These are phyloP conservation scores for Solanum rostratum DNA, from an alignment of 257 asterid species.

Conservation along the genomic window DNA sequence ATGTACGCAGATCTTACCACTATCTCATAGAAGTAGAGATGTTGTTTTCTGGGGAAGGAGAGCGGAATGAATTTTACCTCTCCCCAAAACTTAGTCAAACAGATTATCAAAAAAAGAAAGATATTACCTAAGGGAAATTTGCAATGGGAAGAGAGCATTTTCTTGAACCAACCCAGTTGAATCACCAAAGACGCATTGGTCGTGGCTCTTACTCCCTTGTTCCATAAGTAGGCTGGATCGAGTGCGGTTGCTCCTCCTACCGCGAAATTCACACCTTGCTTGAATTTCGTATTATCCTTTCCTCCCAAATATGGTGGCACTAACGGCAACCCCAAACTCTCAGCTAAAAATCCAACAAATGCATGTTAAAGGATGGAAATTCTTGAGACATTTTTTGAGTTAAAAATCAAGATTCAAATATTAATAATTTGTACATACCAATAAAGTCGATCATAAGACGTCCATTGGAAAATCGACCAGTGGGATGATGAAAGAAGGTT, in stretches of 20 bases:
- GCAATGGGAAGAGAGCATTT: conserved; percentile 14
- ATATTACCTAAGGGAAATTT: conserved; percentile 10
- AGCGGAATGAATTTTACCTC: no score
- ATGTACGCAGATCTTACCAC: no score
- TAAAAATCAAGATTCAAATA: no score
- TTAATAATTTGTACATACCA: conserved; percentile 12
- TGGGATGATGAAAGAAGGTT: conserved; percentile 42
- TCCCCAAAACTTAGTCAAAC: no score
- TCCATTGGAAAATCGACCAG: conserved; percentile 46
- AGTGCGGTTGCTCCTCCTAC: conserved; percentile 41
- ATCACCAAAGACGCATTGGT: conserved; percentile 28
- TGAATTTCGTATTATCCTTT: conserved; percentile 1
- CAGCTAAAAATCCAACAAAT: conserved; percentile 9
- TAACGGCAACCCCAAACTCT: conserved; percentile 32
- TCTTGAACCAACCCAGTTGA: conserved; percentile 37
- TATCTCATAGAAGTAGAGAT: no score
- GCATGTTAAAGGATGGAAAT: no score
- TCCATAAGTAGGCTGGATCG: conserved; percentile 11
- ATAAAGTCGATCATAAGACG: conserved; percentile 55
- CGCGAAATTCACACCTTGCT: conserved; percentile 40
- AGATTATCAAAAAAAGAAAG: no score
- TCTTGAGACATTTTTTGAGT: no score
- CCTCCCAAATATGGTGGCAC: conserved; percentile 19
- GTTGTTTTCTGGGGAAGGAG: no score
- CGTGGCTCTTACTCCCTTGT: conserved; percentile 27